Conservation (phyloP, 2,329 filamentous ascomycete genomes). For the Monosporascus sp. region DNA sequence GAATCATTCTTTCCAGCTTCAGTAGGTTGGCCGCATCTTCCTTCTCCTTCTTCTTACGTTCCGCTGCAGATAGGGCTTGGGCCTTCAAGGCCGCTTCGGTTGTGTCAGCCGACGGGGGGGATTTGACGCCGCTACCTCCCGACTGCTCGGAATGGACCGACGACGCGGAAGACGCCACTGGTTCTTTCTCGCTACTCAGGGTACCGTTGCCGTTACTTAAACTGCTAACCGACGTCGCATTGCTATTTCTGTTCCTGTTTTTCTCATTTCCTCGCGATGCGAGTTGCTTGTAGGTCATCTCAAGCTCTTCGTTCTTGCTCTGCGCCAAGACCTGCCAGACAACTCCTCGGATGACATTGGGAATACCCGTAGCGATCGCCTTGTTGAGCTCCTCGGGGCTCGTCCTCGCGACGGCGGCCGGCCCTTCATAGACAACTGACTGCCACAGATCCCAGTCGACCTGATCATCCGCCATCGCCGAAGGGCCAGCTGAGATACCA, state of each 20-base stretch:
- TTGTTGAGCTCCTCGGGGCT: constrained; percentile 85
- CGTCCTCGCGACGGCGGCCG: constrained; percentile 78
- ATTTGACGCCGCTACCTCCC: constrained; percentile 46
- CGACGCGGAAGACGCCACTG: constrained; percentile 71
- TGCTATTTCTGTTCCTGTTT: constrained; percentile 60
- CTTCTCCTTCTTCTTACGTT: constrained; percentile 73
- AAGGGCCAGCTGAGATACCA: constrained; percentile 71
- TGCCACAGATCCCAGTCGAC: constrained; percentile 99
- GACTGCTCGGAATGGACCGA: constrained; percentile 78
- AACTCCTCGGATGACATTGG: constrained; percentile 91
- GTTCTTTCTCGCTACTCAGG: constrained; percentile 59
- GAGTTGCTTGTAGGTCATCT: constrained; percentile 79
- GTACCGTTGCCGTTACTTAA: constrained; percentile 43
- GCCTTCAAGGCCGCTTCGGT: constrained; percentile 61
- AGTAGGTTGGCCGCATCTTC: constrained; percentile 68
- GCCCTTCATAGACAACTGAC: constrained; percentile 88
- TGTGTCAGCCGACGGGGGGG: constrained; percentile 54
- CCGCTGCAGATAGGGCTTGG: constrained; percentile 57
- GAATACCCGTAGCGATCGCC: constrained; percentile 90
- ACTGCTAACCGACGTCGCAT: constrained; percentile 46
- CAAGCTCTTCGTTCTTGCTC: constrained; percentile 88
- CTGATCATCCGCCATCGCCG: constrained; percentile 62
- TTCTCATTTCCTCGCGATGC: constrained; percentile 75
- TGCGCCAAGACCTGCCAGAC: constrained; percentile 97
- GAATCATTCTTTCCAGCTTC: constrained; percentile 88